Evolutionary conservation across 2,329 filamentous ascomycete species (phyloP), one percentile per base, ranked within the genome.

Genomic region (Xylariales sp.): DNA sequence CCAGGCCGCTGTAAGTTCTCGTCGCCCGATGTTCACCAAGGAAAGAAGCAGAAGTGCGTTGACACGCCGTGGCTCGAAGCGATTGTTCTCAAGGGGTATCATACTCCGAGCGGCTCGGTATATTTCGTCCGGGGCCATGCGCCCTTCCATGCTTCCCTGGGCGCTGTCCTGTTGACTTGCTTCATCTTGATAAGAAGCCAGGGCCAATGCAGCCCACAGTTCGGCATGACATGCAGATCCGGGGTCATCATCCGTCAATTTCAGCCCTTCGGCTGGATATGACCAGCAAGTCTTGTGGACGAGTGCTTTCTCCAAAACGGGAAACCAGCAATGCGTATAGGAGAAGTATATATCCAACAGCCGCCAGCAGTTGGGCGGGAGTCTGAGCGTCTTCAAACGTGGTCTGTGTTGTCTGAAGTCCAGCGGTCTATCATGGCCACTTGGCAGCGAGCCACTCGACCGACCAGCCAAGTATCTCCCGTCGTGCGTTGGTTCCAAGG

Each of bases 321-420:
- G 86, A 19, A 90, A 71, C 86, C 86, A 90, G 40, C 76, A 80
- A 56, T 89, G 83, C 0, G 82, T 86, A 51, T 86, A 87, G 1
- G 83, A 77, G 45, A 87, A 85, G 56, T 88, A 89, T 4, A 84
- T 71, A 49, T 88, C 82, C 28, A 89, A 64, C 4, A 89, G 69
- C 3, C 73, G 68, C 66, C 70, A 80, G 55, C 72, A 76, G 52
- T 77, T 73, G 12, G 59, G 54, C 12, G 73, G 80, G 0, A 84
- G 62, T 29, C 54, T 62, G 12, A 51, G 37, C 9, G 42, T 39
- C 35, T 38, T 43, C 16, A 24, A 31, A 7, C 18, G 32, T 21
- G 32, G 10, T 16, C 20, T 34, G 16, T 20, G 28, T 41, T 38
- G 6, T 43, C 27, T 22, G 22, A n/a, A n/a, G n/a, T n/a, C n/a